Evolutionary conservation across 1,284 basidiomycete genomes (phyloP).

Genomic region (Malassezia globosa): DNA sequence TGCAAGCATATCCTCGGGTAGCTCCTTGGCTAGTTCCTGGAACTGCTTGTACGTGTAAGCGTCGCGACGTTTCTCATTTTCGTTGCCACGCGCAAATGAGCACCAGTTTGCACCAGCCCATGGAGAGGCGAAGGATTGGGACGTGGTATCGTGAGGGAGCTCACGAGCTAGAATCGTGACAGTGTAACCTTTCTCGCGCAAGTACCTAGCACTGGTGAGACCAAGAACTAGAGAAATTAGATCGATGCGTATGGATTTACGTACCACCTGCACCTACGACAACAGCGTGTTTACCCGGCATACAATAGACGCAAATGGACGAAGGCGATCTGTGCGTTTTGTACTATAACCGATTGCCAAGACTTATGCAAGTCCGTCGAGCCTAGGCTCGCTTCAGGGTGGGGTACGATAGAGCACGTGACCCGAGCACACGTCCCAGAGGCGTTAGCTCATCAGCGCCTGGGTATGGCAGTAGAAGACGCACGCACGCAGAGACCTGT

Average conservation of each 20-base stretch:
- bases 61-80: slow-evolving; percentile 21
- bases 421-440: too few species aligned
- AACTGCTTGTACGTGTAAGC: slow-evolving; percentile 25
- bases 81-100: slow-evolving; percentile 51
- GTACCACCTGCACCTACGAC: slow-evolving; percentile 33
- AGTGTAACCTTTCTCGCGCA: slow-evolving; percentile 50
- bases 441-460: too few species aligned
- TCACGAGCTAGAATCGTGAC: slow-evolving; percentile 59
- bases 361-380: too few species aligned
- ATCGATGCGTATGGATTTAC: not conserved
- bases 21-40: slow-evolving; percentile 17
- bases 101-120: slow-evolving; percentile 66
- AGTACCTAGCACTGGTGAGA: slow-evolving; percentile 49
- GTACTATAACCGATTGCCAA: too few species aligned
- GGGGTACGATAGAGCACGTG: too few species aligned
- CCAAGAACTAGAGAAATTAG: slow-evolving; percentile 50
- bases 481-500: too few species aligned
- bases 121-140: slow-evolving; percentile 58
- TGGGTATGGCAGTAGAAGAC: too few species aligned
- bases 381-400: too few species aligned
- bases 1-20: slow-evolving; percentile 23
- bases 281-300: slow-evolving; percentile 13
- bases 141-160: slow-evolving; percentile 56
- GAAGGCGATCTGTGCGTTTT: too few species aligned
- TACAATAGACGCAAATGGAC: too few species aligned